Evolutionary conservation across 1,284 basidiomycete species (phyloP).

Genomic region (Taiwanofungus camphoratus): DNA sequence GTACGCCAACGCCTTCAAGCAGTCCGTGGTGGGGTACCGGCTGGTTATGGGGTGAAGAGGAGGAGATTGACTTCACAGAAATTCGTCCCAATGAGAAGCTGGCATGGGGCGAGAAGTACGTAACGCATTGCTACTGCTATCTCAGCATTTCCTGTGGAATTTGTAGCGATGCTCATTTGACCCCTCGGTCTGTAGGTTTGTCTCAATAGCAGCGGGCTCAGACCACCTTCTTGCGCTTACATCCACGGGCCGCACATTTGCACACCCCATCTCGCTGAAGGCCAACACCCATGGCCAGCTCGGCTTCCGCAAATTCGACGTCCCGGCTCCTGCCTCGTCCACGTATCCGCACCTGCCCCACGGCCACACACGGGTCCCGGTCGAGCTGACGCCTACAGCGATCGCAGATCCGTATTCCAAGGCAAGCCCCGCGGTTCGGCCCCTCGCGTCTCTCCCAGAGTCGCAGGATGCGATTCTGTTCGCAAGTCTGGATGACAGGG

Average conservation of each 20-base stretch:
- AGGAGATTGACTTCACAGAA: constrained; percentile 43
- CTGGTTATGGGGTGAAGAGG: constrained; percentile 55
- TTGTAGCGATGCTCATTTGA: too few species aligned
- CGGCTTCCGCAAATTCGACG: constrained; percentile 63
- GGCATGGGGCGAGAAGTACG: constrained; percentile 51
- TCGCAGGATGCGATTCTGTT: constrained; percentile 24
- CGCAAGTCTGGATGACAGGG: constrained; percentile 37
- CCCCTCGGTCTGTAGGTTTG: constrained; percentile 52
- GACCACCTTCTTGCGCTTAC: constrained; percentile 87
- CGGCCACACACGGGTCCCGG: constrained; percentile 18
- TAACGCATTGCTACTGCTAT: background rate
- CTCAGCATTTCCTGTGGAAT: background rate
- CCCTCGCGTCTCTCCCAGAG: constrained; percentile 19
- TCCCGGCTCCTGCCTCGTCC: constrained; percentile 35
- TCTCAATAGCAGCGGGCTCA: constrained; percentile 67
- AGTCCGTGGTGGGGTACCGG: constrained; percentile 49
- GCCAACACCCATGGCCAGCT: constrained; percentile 89
- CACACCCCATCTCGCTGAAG: constrained; percentile 68
- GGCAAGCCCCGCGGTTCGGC: constrained; percentile 24
- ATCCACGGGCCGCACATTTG: constrained; percentile 75
- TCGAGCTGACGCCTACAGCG: constrained; percentile 49
- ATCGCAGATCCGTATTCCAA: constrained; percentile 47
- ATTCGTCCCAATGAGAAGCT: constrained; percentile 42
- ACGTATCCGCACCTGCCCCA: constrained; percentile 27
- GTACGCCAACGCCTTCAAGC: constrained; percentile 34